Percentiles rank a stretch among this genome's conserved stretches.
These are phyloP conservation scores for Shiraia bambusicola DNA, from an alignment of 2,329 filamentous ascomycete genomes.

Conservation along the genomic window DNA sequence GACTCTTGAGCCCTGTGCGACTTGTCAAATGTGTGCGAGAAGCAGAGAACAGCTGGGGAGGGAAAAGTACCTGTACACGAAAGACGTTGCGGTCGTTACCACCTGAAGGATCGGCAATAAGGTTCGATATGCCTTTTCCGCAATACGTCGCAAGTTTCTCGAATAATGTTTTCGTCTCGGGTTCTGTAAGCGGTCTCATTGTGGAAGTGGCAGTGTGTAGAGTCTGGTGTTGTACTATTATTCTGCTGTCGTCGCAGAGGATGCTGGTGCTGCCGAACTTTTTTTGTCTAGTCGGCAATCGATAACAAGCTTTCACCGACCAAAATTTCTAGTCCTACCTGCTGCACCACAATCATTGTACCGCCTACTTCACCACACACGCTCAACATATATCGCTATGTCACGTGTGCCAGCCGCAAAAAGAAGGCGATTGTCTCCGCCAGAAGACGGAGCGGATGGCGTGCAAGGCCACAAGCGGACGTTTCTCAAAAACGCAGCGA, in stretches of 20 bases:
- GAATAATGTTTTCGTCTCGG: constrained; percentile 79
- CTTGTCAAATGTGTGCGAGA: constrained; percentile 8
- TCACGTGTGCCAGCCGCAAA: constrained; percentile 40
- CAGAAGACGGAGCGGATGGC: constrained; percentile 25
- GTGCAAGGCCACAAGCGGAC: constrained; percentile 43
- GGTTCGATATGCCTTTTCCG: constrained; percentile 78
- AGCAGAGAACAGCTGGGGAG: background rate
- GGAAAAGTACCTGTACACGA: constrained; percentile 51
- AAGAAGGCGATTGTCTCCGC: constrained; percentile 42
- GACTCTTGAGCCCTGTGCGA: constrained; percentile 69
- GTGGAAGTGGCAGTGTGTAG: constrained; percentile 28
- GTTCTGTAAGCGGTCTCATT: constrained; percentile 81
- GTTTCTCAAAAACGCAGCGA: constrained; percentile 73
- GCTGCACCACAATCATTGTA: constrained; percentile 6
- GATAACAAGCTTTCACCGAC: constrained; percentile 18
- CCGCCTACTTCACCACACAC: background rate
- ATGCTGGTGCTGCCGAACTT: constrained; percentile 13
- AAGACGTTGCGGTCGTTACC: constrained; percentile 46
- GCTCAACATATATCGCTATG: constrained; percentile 20
- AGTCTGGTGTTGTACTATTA: constrained; percentile 1
- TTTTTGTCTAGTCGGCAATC: constrained; percentile 16
- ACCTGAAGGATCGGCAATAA: constrained; percentile 50
- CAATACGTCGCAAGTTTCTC: constrained; percentile 93
- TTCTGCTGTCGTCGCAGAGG: constrained; percentile 6
- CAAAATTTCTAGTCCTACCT: constrained; percentile 25